These are phyloP conservation scores for Saccharomycopsis malanga DNA, from an alignment of 805 yeast genomes.

Conservation along the genomic window DNA sequence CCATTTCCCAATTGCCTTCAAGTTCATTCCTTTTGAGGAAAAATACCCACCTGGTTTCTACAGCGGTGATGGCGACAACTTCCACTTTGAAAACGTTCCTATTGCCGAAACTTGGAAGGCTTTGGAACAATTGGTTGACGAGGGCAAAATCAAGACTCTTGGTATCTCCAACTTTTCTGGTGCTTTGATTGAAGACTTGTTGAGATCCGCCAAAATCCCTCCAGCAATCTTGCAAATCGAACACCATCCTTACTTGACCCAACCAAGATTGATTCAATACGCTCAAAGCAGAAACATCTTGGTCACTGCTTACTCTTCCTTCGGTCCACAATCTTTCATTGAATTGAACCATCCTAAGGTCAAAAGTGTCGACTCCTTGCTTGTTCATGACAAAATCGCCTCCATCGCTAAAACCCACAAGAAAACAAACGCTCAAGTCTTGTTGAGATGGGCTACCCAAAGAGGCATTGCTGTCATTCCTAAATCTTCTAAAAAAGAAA, in stretches of 20 bases:
- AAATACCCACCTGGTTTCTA: conserved; percentile 75
- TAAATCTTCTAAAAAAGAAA: conserved; percentile 37
- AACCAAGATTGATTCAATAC: conserved; percentile 35
- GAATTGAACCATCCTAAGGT: conserved; percentile 44
- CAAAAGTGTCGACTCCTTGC: conserved; percentile 38
- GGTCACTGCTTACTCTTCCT: conserved; percentile 42
- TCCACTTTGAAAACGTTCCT: conserved; percentile 39
- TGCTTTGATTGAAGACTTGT: conserved; percentile 39
- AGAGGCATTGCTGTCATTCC: conserved; percentile 46
- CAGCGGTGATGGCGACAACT: conserved; percentile 40
- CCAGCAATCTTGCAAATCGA: conserved; percentile 49
- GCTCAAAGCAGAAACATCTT: conserved; percentile 35
- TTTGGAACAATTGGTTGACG: conserved; percentile 38
- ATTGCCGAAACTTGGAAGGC: conserved; percentile 46
- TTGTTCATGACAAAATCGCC: conserved; percentile 40
- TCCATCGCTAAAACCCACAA: conserved; percentile 44
- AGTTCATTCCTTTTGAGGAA: conserved; percentile 70
- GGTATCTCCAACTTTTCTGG: conserved; percentile 49
- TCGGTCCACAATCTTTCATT: conserved; percentile 44
- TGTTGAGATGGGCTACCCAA: conserved; percentile 62
- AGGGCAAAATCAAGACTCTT: conserved; percentile 41
- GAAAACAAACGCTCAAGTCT: conserved; percentile 51
- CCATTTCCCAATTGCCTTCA: conserved; percentile 87
- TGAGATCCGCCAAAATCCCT: conserved; percentile 37
- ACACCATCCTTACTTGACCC: conserved; percentile 51